Percentiles rank a stretch among this genome's conserved stretches.
Evolutionary conservation across 805 yeast genomes (phyloP).

Genomic region (Torulaspora franciscae): DNA sequence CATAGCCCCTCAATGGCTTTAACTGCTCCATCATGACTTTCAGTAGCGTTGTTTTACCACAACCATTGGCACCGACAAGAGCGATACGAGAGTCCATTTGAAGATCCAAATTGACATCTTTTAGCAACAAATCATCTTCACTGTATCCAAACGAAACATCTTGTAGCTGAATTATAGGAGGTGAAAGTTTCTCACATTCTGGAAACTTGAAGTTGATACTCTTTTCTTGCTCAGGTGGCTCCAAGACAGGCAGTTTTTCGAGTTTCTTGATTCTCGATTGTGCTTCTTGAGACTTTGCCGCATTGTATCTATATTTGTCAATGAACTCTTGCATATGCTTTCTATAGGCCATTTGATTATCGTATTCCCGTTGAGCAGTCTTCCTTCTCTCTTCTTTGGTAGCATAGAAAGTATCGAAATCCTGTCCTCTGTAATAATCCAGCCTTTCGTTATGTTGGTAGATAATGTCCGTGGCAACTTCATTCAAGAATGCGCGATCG

Average conservation of each 20-base stretch:
- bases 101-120: constrained; percentile 80
- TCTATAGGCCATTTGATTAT: constrained; percentile 93
- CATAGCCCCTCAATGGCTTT: constrained; percentile 70
- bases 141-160: constrained; percentile 83
- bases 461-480: constrained; percentile 96
- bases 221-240: constrained; percentile 91
- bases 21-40: constrained; percentile 78
- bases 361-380: constrained; percentile 91
- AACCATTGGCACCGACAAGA: constrained; percentile 97
- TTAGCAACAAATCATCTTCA: constrained; percentile 57
- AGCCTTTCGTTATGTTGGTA: constrained; percentile 96
- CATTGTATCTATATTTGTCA: constrained; percentile 95
- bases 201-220: constrained; percentile 85
- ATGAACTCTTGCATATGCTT: constrained; percentile 90
- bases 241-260: constrained; percentile 88
- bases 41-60: constrained; percentile 95
- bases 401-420: constrained; percentile 87
- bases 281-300: constrained; percentile 96
- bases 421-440: constrained; percentile 90
- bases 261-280: constrained; percentile 95
- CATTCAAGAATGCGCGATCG: constrained; percentile 94
- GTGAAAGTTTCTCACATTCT: constrained; percentile 87
- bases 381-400: constrained; percentile 94
- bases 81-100: constrained; percentile 95
- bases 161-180: constrained; percentile 86